Evolutionary conservation across 202 grass and related monocot genomes (phyloP).

Genomic region (Carex arenaria): DNA sequence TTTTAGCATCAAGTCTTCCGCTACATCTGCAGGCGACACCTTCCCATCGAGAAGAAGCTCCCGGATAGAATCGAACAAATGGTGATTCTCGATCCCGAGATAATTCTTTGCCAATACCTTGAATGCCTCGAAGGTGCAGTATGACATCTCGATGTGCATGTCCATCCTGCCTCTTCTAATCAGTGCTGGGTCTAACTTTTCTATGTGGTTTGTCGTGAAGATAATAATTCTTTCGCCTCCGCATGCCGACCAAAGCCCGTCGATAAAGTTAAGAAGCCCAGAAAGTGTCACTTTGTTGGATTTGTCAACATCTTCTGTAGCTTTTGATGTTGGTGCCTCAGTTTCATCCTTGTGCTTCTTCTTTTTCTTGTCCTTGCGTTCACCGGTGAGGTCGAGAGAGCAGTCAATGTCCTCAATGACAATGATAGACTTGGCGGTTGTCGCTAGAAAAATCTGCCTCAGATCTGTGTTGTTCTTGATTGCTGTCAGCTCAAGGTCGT

Average conservation of each 20-base stretch:
- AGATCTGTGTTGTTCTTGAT: constrained; percentile 31
- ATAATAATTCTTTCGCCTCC: constrained; percentile 38
- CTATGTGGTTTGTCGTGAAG: constrained; percentile 42
- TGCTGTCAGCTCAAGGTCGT: constrained; percentile 48
- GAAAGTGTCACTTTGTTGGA: constrained; percentile 30
- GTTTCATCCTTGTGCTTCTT: background rate
- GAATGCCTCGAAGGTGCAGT: constrained; percentile 39
- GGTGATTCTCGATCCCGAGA: constrained; percentile 22
- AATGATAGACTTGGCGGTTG: constrained; percentile 26
- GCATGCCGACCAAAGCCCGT: constrained; percentile 37
- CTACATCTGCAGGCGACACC: constrained; percentile 25
- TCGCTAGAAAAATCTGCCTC: constrained; percentile 34
- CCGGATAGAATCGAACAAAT: constrained; percentile 10
- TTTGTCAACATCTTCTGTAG: background rate
- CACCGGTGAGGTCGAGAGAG: constrained; percentile 19
- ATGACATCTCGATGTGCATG: constrained; percentile 55
- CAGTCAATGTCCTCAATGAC: constrained; percentile 22
- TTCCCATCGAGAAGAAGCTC: constrained; percentile 4
- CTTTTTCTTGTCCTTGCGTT: constrained; percentile 32
- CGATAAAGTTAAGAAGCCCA: constrained; percentile 41
- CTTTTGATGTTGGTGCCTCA: background rate
- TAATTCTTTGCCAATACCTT: constrained; percentile 26
- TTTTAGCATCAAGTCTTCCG: constrained; percentile 32
- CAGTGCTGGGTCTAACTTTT: constrained; percentile 35
- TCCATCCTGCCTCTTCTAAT: constrained; percentile 50